Evolutionary conservation across 108 stramenopile genomes (phyloP), one percentile per base, ranked within the genome.

Genomic region (Asterionellopsis glacialis): DNA sequence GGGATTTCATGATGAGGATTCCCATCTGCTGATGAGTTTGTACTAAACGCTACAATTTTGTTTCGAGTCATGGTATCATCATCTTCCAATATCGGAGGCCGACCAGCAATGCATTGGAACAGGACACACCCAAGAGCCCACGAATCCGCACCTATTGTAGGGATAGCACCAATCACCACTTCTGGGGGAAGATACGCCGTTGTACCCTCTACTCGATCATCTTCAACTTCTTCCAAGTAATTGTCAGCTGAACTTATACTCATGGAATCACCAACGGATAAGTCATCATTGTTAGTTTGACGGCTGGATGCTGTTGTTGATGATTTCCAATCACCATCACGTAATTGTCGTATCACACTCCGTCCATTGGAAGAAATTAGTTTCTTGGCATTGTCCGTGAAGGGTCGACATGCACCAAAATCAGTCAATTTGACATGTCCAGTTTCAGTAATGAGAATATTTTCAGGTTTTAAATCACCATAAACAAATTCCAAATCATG

Each of bases 61-160:
- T 89, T 70, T 54, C 79, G 67, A 13, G 88, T 94, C 22, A 71
- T 56, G 7, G 67, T 63, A 40, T 96, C 92, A 18, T 73, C 82
- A 26, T 82, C 84, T 22, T 90, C 94, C 38, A 95, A 67, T 40
- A 98, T 72, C 2, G 97, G 96, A 16, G 98, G 98, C 15, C 89
- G 69, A 15, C 97, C 98, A 4, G 93, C 63, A 9, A 97, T 53
- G 61, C 92, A 93, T 59, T 95, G 93, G 79, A 88, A 98, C 24
- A 95, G 41, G 1, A 98, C 82, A 68, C 98, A 99, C 2, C 98
- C 98, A 50, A 97, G 80, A 10, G 96, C 95, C 97, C 97, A 99
- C 9, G 91, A 68, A 76, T 99, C 98, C n/a, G 94, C 83, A 19
- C 81, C 79, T 27, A 59, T 42, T 12, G 81, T 79, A 24, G 91